These are phyloP conservation scores for Monilinia aucupariae DNA, from an alignment of 2,329 filamentous ascomycete genomes.

Conservation along the genomic window DNA sequence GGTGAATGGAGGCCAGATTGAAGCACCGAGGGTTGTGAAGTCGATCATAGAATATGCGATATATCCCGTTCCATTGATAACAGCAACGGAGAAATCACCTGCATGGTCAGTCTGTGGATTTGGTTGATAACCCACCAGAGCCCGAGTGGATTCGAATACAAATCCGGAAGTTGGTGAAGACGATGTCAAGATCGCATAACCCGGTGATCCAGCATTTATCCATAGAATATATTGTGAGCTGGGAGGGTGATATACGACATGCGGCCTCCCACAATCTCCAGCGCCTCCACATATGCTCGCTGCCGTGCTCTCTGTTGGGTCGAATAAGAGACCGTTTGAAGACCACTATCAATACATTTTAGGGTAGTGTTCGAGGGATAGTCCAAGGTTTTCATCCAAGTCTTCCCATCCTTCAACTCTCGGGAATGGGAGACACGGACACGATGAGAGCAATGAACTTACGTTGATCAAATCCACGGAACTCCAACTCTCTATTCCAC, in stretches of 20 bases:
- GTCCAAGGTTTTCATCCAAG: neutral
- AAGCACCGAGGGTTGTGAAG: slow-evolving; percentile 25
- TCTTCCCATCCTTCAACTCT: neutral
- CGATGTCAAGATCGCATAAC: slow-evolving; percentile 1
- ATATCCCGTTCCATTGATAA: slow-evolving; percentile 25
- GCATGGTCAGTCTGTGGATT: neutral
- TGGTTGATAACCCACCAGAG: slow-evolving; percentile 2
- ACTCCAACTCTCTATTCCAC: slow-evolving; percentile 22
- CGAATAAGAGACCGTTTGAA: slow-evolving; percentile 9
- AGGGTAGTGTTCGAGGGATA: neutral
- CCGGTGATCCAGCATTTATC: slow-evolving; percentile 2
- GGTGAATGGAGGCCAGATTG: slow-evolving; percentile 28
- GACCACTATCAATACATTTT: neutral
- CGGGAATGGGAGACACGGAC: neutral
- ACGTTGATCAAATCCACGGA: slow-evolving; percentile 7
- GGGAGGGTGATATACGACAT: neutral
- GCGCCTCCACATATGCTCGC: neutral
- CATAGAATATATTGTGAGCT: neutral
- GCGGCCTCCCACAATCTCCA: slow-evolving; percentile 6
- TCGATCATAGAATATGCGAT: slow-evolving; percentile 26
- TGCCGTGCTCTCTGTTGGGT: neutral
- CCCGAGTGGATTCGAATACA: neutral
- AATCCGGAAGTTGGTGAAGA: neutral
- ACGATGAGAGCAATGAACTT: neutral
- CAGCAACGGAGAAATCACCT: slow-evolving; percentile 6